These are phyloP conservation scores for Drosera spatulata DNA, from an alignment of 179 eudicot species.

Conservation along the genomic window DNA sequence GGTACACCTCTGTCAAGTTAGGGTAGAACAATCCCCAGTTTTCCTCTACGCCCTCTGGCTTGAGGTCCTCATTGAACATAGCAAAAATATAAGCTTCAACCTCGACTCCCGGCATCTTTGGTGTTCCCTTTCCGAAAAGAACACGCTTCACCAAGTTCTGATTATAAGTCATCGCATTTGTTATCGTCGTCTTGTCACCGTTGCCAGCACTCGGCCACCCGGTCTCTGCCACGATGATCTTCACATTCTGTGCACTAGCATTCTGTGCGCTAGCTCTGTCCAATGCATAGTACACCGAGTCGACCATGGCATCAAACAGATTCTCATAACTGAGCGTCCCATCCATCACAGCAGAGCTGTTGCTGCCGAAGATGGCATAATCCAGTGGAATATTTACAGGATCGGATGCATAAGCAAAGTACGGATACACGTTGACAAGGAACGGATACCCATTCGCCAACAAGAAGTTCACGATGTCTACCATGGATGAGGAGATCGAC, in stretches of 20 bases:
- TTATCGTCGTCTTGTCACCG: neutral
- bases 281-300: slow-evolving; percentile 4
- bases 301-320: slow-evolving; percentile 8
- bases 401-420: slow-evolving; percentile 4
- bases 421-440: slow-evolving; percentile 17
- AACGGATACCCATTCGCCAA: slow-evolving; percentile 3
- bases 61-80: slow-evolving; percentile 21
- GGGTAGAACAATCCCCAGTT: slow-evolving; percentile 20
- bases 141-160: slow-evolving; percentile 3
- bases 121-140: neutral
- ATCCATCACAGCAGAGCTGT: neutral
- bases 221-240: slow-evolving; percentile 6
- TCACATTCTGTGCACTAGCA: neutral
- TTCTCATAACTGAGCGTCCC: neutral
- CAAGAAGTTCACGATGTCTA: slow-evolving; percentile 5
- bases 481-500: neutral
- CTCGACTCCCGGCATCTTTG: neutral
- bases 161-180: neutral
- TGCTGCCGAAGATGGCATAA: neutral
- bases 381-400: slow-evolving; percentile 6
- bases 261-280: neutral
- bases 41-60: slow-evolving; percentile 17
- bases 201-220: slow-evolving; percentile 12
- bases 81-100: slow-evolving; percentile 19
- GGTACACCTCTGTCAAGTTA: slow-evolving; percentile 15